These are phyloP conservation scores for Phytophthora pisi DNA, from an alignment of 352 stramenopile species.

Conservation along the genomic window DNA sequence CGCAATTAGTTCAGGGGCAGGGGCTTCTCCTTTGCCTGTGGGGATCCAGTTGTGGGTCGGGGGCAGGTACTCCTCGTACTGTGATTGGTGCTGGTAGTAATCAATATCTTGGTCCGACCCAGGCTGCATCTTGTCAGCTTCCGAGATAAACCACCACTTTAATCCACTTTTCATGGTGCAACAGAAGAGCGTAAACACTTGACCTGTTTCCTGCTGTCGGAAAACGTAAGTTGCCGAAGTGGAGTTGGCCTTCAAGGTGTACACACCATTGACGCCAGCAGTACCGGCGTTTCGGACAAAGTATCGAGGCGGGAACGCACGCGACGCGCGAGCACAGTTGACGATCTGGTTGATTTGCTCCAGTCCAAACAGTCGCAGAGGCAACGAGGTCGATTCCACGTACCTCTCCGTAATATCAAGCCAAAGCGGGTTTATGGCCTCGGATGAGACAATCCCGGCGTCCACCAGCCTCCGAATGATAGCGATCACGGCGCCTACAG, in stretches of 20 bases:
- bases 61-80: slow-evolving; percentile 93
- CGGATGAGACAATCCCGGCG: slow-evolving; percentile 50
- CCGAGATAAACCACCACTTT: slow-evolving; percentile 99
- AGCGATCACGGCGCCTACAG: slow-evolving; percentile 76
- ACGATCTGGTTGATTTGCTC: slow-evolving; percentile 95
- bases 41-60: slow-evolving; percentile 90
- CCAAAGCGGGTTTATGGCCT: slow-evolving; percentile 78
- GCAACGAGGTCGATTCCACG: slow-evolving; percentile 92
- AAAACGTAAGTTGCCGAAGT: slow-evolving; percentile 80
- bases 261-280: slow-evolving; percentile 93
- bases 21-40: slow-evolving; percentile 73
- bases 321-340: slow-evolving; percentile 77
- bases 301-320: slow-evolving; percentile 88
- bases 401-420: slow-evolving; percentile 84
- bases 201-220: slow-evolving; percentile 67
- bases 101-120: slow-evolving; percentile 98
- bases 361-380: slow-evolving; percentile 94
- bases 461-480: slow-evolving; percentile 86
- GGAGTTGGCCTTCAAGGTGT: slow-evolving; percentile 81
- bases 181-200: slow-evolving; percentile 95
- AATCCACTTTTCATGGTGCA: slow-evolving; percentile 98
- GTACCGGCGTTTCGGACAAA: slow-evolving; percentile 92
- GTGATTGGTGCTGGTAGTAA: slow-evolving; percentile 98
- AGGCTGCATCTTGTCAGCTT: slow-evolving; percentile 96
- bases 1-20: slow-evolving; percentile 71